Base-by-base conservation (phyloP, 495 filamentous ascomycete genomes). In the Aspergillus homomorphus region DNA sequence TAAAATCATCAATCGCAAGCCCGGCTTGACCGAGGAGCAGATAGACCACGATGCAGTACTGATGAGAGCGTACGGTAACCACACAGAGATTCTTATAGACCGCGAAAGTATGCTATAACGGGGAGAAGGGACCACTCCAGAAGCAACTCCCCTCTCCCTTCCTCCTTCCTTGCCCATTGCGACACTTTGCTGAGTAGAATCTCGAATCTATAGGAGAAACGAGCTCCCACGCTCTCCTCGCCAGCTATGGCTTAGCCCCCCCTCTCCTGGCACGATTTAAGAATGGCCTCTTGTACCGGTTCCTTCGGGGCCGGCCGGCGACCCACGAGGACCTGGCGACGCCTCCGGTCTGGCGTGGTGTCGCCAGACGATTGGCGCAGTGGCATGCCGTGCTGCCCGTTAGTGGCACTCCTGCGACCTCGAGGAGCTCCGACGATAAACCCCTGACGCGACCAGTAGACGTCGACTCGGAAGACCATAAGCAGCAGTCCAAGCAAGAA, bases 221-320 rank as follows among this genome's bases (percentile, higher is more conserved):
- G 23, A 78, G 73, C 24, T 86, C 87, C 46, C 88, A 91, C 65
- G 83, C 81, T 50, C 80, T 94, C 28, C 84, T 98, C 50, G 89
- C 91, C 68, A 84, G 82, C 62, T 77, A 88, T 65, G 83, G 84
- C 67, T 84, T 98, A 46, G 94, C 94, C 9, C 95, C 94, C 46
- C 80, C 87, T 43, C 79, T 99, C 5, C 81, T 98, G 49, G 95
- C 92, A 14, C 89, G 92, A 58, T 99, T 99, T 80, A 81, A 92
- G 56, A 99, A 99, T 70, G 94, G 94, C 58, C 88, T 99, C 66
- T 82, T 98, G 58, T 99, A 99, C 76, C 83, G 88, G 56, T 99
- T 90, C 72, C 89, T 97, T 28, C 84, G 80, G 42, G 94, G 94
- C 42, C 81, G 80, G 45, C 87, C 89, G 54, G 91, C 90, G 61